Conservation (phyloP, 371 early-diverging fungal species). For the Syncephalastrum contaminatum region DNA sequence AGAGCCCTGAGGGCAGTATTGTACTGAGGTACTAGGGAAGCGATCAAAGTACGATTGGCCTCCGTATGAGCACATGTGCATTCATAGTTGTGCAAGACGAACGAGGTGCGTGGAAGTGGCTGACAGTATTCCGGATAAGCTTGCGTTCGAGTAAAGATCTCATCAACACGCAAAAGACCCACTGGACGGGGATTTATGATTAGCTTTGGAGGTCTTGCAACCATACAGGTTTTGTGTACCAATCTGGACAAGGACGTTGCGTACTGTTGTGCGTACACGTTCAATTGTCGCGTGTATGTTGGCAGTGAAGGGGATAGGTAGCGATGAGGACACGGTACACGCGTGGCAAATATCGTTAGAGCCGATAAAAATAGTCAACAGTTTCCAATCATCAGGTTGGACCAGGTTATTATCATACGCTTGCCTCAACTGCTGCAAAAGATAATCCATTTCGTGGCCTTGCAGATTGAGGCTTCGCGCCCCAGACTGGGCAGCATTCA, state of each 20-base stretch:
- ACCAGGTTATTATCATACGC: slow-evolving; percentile 29
- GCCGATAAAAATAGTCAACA: slow-evolving; percentile 65
- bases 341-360: slow-evolving; percentile 68
- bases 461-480: slow-evolving; percentile 38
- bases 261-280: slow-evolving; percentile 22
- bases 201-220: not conserved
- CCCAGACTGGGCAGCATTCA: slow-evolving; percentile 55
- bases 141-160: slow-evolving; percentile 25
- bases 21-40: slow-evolving; percentile 26
- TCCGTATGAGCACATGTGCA: slow-evolving; percentile 44
- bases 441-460: slow-evolving; percentile 41
- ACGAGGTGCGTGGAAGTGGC: slow-evolving; percentile 28
- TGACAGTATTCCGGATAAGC: slow-evolving; percentile 36
- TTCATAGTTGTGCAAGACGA: slow-evolving; percentile 43
- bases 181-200: slow-evolving; percentile 14
- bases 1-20: slow-evolving; percentile 31
- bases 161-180: slow-evolving; percentile 37
- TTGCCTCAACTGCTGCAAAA: slow-evolving; percentile 26
- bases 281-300: slow-evolving; percentile 39
- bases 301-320: slow-evolving; percentile 25
- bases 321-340: slow-evolving; percentile 32
- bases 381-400: slow-evolving; percentile 58
- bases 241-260: slow-evolving; percentile 36
- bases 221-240: slow-evolving; percentile 14
- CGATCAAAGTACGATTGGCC: slow-evolving; percentile 37